phyloP scores from a whole-genome alignment of 768 basidiomycete genomes.

The Omphalotus guepiniiformis region DNA sequence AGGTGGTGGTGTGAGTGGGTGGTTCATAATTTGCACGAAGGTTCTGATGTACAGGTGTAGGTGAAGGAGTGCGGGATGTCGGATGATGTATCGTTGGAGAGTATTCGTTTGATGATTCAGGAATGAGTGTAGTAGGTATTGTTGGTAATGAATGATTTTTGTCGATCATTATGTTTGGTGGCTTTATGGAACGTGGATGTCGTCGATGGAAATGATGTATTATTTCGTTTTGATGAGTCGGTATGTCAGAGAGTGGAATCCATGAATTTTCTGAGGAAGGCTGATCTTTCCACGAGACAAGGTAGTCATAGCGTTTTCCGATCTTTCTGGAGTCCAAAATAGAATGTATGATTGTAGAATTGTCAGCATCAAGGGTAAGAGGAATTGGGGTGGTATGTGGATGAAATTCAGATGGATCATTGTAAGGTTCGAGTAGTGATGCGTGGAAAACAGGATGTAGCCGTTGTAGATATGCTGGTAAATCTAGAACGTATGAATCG shows the following conservation, averaged over 20 bases:
- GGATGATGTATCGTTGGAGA: background rate
- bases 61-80: too few relatives aligned
- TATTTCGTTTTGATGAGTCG: slow-evolving; percentile 22
- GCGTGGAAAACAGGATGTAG: slow-evolving; percentile 26
- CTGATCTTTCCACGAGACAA: slow-evolving; percentile 23
- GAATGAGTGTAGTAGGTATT: background rate
- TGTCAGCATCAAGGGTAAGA: slow-evolving; percentile 14
- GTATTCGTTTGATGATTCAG: background rate
- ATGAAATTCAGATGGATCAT: slow-evolving; percentile 29
- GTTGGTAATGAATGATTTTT: background rate
- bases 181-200: slow-evolving; percentile 26
- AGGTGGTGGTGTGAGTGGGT: slow-evolving; percentile 10
- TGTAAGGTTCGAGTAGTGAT: slow-evolving; percentile 27
- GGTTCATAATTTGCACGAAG: slow-evolving; percentile 10
- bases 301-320: slow-evolving; percentile 32
- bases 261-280: slow-evolving; percentile 29
- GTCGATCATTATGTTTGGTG: slow-evolving; percentile 12
- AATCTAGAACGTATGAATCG: slow-evolving; percentile 13
- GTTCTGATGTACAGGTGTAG: background rate
- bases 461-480: slow-evolving; percentile 15
- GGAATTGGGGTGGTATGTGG: slow-evolving; percentile 19
- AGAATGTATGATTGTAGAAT: slow-evolving; percentile 20
- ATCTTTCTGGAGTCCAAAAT: slow-evolving; percentile 29
- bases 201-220: slow-evolving; percentile 30
- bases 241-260: slow-evolving; percentile 32